These are phyloP conservation scores for Bruguiera gymnorhiza DNA, from an alignment of 345 rosid genomes.

Conservation along the genomic window DNA sequence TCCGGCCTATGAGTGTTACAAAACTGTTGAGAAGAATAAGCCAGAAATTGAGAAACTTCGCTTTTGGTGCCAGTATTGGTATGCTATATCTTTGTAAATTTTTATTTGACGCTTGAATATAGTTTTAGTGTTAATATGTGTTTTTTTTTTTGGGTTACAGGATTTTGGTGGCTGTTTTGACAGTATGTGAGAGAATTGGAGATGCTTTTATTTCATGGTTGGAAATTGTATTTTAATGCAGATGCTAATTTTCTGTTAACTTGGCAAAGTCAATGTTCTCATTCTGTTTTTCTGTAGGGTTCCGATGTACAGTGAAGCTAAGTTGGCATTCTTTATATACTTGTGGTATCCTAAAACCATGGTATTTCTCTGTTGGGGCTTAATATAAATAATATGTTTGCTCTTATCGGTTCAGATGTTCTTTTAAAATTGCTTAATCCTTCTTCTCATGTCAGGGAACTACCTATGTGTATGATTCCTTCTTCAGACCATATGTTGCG, in stretches of 20 bases:
- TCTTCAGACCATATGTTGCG: constrained; percentile 14
- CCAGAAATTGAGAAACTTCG: constrained; percentile 63
- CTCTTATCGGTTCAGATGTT: background rate
- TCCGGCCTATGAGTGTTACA: constrained; percentile 68
- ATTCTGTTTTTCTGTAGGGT: constrained; percentile 46
- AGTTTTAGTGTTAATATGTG: constrained; percentile 7
- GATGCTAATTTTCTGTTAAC: background rate
- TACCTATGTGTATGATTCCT: constrained; percentile 18
- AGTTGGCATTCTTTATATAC: constrained; percentile 72
- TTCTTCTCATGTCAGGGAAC: constrained; percentile 14
- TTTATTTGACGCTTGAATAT: background rate
- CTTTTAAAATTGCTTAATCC: background rate
- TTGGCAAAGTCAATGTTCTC: background rate
- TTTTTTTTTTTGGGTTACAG: constrained; percentile 29
- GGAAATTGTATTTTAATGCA: background rate
- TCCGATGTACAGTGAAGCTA: constrained; percentile 83
- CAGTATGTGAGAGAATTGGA: constrained; percentile 61
- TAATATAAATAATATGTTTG: background rate
- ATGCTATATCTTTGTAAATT: background rate
- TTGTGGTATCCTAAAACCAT: constrained; percentile 83
- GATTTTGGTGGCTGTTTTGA: constrained; percentile 64
- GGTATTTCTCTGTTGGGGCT: constrained; percentile 33
- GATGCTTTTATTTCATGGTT: constrained; percentile 72
- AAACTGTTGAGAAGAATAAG: constrained; percentile 52
- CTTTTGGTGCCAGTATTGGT: constrained; percentile 73